Base-by-base conservation (phyloP, 2,329 filamentous ascomycete genomes). In the Cladosporium halotolerans region DNA sequence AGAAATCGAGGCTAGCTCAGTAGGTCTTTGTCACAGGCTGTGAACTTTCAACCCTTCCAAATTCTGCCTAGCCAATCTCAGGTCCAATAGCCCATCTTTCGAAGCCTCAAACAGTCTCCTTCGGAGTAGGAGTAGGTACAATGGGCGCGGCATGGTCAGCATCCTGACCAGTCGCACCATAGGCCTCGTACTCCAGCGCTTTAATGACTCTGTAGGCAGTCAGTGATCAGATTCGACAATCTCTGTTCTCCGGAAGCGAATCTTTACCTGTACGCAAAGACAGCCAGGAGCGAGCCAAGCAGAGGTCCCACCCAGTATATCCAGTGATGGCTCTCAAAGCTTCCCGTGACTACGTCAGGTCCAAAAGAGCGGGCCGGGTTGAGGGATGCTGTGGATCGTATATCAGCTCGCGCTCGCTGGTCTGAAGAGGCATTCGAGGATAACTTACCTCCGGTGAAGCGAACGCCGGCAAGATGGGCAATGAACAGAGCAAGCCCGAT, bases 301-400 rank as follows among this genome's bases (percentile, higher is more conserved):
- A 68, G 55, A 10, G 73, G 73, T 0, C 73, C 73, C 45, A 73
- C 47, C 73, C 73, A 75, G 61, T 75, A 75, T 44, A 75, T 72
- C 71, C 72, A 75, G 56, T 75, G 72, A 51, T 72, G 68, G 28
- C 62, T 57, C 23, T 68, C 61, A 57, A 73, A 74, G 1, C 53
- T 63, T 23, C 60, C 57, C 1, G 69, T 63, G 23, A 71, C 61
- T 8, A 74, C 70, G 40, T 68, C 65, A 16, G 72, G 72, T 28
- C 70, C 72, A 51, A 75, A 72, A 0, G 71, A 72, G 19, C 72
- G 70, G 36, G 72, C 72, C 41, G 72, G 72, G 43, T 75, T 74
- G 19, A 74, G 60, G 3, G 68, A 72, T n/a, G 68, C 54, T 56
- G 9, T 72, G 33, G 6, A 19, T 8, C 3, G n/a, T 11, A 38